Percentiles rank a stretch among this genome's conserved stretches.
Conservation (phyloP, 1,139 yeast genomes). For the Arxiozyma telluris region DNA sequence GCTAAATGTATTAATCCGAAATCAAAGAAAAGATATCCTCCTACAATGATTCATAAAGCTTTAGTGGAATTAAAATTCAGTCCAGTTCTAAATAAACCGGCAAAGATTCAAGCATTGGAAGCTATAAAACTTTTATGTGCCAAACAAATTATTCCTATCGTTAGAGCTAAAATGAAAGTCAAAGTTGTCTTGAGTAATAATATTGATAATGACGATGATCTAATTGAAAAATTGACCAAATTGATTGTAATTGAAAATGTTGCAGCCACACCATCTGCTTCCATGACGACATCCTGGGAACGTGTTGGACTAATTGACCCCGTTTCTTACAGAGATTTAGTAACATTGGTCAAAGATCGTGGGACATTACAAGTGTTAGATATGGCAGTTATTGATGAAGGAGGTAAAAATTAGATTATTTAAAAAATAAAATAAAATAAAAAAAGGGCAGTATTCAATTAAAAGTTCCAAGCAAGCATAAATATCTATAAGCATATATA, state of each 20-base stretch:
- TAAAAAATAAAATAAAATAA: no score
- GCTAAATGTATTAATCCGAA: conserved; percentile 88
- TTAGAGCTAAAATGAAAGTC: conserved; percentile 88
- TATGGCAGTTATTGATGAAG: conserved; percentile 74
- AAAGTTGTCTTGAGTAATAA: conserved; percentile 40
- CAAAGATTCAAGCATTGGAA: conserved; percentile 85
- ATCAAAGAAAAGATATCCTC: conserved; percentile 85
- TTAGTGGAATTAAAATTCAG: conserved; percentile 73
- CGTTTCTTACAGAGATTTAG: conserved; percentile 63
- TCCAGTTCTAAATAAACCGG: conserved; percentile 65
- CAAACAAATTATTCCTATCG: conserved; percentile 82
- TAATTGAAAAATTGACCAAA: conserved; percentile 18
- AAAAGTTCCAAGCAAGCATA: neutral
- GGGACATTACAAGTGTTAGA: conserved; percentile 79
- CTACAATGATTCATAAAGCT: conserved; percentile 87
- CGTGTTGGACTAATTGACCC: conserved; percentile 79
- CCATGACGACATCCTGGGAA: conserved; percentile 49
- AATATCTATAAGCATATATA: neutral
- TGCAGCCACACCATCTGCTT: conserved; percentile 30
- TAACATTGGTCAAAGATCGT: conserved; percentile 45
- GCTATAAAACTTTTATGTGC: conserved; percentile 74
- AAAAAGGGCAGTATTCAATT: neutral
- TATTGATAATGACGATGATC: conserved; percentile 35
- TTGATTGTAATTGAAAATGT: conserved; percentile 21
- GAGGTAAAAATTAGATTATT: conserved; percentile 11